Evolutionary conservation across 352 stramenopile species (phyloP).

Genomic region (Pythium biforme): DNA sequence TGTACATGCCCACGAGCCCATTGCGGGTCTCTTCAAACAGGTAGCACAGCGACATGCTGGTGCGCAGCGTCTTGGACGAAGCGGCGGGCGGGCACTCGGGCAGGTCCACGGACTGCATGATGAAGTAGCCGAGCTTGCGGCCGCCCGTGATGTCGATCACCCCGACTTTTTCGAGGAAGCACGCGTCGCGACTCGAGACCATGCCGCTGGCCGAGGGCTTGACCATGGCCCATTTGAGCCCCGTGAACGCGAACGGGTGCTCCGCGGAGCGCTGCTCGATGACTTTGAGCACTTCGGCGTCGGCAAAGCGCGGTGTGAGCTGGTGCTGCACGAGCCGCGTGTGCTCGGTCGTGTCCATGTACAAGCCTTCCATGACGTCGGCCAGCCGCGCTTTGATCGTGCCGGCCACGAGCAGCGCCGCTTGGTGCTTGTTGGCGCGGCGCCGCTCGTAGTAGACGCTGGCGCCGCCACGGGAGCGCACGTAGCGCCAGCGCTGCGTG

Average conservation of each 20-base stretch:
- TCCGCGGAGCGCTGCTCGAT: conserved; percentile 16
- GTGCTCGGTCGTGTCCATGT: conserved; percentile 25
- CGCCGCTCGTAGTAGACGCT: conserved; percentile 37
- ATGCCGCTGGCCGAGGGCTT: conserved; percentile 21
- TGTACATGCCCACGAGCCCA: conserved; percentile 27
- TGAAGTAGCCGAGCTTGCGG: conserved; percentile 26
- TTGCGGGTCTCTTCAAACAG: conserved; percentile 23
- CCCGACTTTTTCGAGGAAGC: conserved; percentile 26
- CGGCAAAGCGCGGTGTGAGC: conserved; percentile 21
- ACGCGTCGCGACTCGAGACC: conserved; percentile 21
- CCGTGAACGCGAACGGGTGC: conserved; percentile 22
- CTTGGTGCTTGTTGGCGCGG: background rate
- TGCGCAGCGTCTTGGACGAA: conserved; percentile 11
- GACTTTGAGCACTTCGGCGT: conserved; percentile 23
- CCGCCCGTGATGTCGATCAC: conserved; percentile 11
- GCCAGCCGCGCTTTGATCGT: conserved; percentile 18
- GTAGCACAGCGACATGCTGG: conserved; percentile 25
- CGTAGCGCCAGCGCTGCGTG: conserved; percentile 34
- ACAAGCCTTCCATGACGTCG: conserved; percentile 26
- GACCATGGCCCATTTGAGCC: conserved; percentile 23
- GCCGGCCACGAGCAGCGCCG: conserved; percentile 18
- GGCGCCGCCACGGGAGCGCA: conserved; percentile 33
- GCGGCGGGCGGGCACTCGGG: conserved; percentile 17
- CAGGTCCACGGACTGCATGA: conserved; percentile 26
- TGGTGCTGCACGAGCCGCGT: conserved; percentile 17